Evolutionary conservation across 768 basidiomycete species (phyloP).

Genomic region (Rhodotorula taiwanensis): DNA sequence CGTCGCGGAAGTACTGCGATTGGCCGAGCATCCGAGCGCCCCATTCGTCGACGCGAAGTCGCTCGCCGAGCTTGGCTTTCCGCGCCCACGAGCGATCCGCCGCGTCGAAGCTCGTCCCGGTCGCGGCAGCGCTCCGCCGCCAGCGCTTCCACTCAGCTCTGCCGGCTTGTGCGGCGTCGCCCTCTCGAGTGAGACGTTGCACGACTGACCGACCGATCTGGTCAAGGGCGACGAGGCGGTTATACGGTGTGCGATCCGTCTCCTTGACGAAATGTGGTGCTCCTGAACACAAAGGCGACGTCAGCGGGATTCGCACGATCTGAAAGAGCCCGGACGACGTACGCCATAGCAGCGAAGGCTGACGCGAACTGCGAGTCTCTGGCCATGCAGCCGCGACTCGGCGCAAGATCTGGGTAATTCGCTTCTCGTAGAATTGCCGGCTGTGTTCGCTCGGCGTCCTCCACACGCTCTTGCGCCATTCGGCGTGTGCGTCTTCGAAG

Average conservation of each 20-base stretch:
- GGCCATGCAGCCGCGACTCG: conserved; percentile 17
- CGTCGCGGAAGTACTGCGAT: conserved; percentile 13
- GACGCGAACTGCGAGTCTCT: not conserved
- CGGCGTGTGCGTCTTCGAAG: not conserved
- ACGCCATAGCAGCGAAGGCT: conserved; percentile 27
- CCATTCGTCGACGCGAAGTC: not conserved
- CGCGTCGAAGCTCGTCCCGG: conserved; percentile 6
- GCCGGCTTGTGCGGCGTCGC: conserved; percentile 4
- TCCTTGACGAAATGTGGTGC: conserved; percentile 21
- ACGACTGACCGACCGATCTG: conserved; percentile 27
- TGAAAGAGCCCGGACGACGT: conserved; percentile 16
- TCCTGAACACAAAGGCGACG: conserved; percentile 15
- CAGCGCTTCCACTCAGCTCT: conserved; percentile 8
- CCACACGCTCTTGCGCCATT: not conserved
- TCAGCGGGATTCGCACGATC: conserved; percentile 8
- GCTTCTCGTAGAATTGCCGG: conserved; percentile 14
- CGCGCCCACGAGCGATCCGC: not conserved
- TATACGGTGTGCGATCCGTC: conserved; percentile 10
- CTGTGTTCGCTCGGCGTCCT: not conserved
- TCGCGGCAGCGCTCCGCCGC: conserved; percentile 1
- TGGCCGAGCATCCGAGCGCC: conserved; percentile 12
- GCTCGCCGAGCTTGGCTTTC: not conserved
- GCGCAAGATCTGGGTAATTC: conserved; percentile 10
- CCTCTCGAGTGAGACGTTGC: conserved; percentile 9
- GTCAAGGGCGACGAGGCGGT: conserved; percentile 22